Evolutionary conservation across 352 stramenopile species (phyloP).

Genomic region (Pelagophyceae sp.): DNA sequence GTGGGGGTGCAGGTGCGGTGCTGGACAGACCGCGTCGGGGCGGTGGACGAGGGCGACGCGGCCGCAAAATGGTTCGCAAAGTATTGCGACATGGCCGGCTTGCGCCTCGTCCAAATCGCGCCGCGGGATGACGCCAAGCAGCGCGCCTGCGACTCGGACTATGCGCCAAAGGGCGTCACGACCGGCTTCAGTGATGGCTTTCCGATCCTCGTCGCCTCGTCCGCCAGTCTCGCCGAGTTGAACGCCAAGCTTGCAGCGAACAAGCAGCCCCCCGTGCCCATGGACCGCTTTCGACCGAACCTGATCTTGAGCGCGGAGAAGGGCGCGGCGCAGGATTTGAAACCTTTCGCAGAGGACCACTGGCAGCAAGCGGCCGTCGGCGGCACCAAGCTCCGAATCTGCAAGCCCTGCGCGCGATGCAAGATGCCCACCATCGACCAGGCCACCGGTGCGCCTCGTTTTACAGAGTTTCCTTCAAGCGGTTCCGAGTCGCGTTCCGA

Average conservation of each 20-base stretch:
- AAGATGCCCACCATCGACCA: constrained; percentile 63
- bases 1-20: too few relatives aligned
- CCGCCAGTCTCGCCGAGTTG: constrained; percentile 53
- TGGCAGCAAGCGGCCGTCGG: constrained; percentile 51
- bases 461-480: not conserved
- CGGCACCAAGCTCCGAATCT: not conserved
- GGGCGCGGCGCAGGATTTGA: not conserved
- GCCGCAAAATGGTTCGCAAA: not conserved
- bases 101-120: not conserved
- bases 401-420: constrained; percentile 57
- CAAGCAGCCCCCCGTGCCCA: constrained; percentile 35
- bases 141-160: not conserved
- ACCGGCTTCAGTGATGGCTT: constrained; percentile 59
- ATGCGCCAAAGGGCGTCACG: not conserved
- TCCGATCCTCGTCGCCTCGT: constrained; percentile 55
- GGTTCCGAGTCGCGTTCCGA: too few relatives aligned
- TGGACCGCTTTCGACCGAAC: constrained; percentile 69
- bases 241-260: constrained; percentile 49
- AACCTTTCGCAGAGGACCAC: constrained; percentile 57
- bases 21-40: not conserved
- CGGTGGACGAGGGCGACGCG: constrained; percentile 4
- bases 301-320: constrained; percentile 48
- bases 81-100: not conserved
- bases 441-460: constrained; percentile 28
- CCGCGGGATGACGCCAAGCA: not conserved